Evolutionary conservation across 768 basidiomycete genomes (phyloP).

Genomic region (Pulveroboletus ravenelii): DNA sequence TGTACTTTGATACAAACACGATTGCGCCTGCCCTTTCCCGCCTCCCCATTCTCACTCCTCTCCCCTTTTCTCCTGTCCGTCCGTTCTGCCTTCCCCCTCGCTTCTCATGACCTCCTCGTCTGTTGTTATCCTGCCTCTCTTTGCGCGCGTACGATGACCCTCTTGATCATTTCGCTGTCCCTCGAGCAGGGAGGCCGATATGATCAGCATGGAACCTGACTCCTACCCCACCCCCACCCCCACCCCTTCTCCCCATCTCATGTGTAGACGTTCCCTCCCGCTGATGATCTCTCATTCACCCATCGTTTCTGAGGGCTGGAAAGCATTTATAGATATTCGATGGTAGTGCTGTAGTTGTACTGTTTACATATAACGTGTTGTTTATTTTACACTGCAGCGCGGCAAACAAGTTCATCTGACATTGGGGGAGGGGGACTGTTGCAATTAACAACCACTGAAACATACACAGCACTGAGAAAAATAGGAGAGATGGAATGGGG

Average conservation of each 20-base stretch:
- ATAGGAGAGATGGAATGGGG: neutral
- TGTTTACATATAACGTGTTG: constrained; percentile 9
- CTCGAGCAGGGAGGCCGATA: constrained; percentile 13
- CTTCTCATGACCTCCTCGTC: too few relatives aligned
- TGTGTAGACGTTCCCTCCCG: constrained; percentile 5
- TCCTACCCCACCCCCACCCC: neutral
- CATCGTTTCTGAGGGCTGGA: neutral
- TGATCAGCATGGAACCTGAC: constrained; percentile 17
- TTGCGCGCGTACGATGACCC: neutral
- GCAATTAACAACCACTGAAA: neutral
- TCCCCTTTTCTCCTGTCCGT: neutral
- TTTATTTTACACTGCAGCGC: neutral
- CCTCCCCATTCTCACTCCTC: neutral
- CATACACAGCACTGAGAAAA: constrained; percentile 6
- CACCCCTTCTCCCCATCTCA: neutral
- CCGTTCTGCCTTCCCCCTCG: too few relatives aligned
- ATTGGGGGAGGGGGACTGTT: neutral
- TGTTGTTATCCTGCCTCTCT: neutral
- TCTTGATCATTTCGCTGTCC: neutral
- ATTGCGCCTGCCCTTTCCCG: neutral
- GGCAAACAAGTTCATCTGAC: neutral
- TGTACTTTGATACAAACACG: constrained; percentile 20
- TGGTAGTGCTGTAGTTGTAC: constrained; percentile 17
- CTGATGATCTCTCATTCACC: neutral
- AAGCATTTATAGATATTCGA: constrained; percentile 9